These are phyloP conservation scores for Candida nemodendra DNA, from an alignment of 805 yeast species.

Conservation along the genomic window DNA sequence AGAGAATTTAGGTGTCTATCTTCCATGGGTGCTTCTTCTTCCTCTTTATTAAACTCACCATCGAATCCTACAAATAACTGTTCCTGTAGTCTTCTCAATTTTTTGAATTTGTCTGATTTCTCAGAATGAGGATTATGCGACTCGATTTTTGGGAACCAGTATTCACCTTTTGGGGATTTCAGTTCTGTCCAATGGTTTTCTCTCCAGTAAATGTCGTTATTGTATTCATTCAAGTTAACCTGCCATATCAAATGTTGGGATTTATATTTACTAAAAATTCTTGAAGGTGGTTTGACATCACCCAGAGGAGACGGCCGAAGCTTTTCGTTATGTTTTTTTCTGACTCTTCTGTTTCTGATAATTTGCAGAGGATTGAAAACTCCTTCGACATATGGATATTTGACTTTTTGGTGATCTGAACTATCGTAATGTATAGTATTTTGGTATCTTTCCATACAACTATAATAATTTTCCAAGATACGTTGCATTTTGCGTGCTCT, in stretches of 20 bases:
- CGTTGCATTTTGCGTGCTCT: conserved; percentile 51
- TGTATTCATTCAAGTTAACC: conserved; percentile 56
- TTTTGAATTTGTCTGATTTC: conserved; percentile 7
- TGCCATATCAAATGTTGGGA: conserved; percentile 58
- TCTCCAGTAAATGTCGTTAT: conserved; percentile 60
- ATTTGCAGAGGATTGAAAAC: conserved; percentile 80
- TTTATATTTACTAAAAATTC: conserved; percentile 52
- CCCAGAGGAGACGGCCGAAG: conserved; percentile 45
- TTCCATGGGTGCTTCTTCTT: conserved; percentile 15
- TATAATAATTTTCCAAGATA: conserved; percentile 49
- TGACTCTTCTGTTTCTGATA: conserved; percentile 66
- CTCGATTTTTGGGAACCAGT: conserved; percentile 48
- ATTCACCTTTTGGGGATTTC: conserved; percentile 40
- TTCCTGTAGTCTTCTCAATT: conserved; percentile 23
- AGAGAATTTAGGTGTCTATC: conserved; percentile 20
- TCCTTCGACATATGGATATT: conserved; percentile 57
- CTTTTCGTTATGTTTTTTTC: conserved; percentile 50
- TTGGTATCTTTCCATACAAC: conserved; percentile 43
- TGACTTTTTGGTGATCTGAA: conserved; percentile 9
- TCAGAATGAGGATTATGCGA: conserved; percentile 1
- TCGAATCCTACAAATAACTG: conserved; percentile 29
- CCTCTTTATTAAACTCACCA: conserved; percentile 24
- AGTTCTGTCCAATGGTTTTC: conserved; percentile 54
- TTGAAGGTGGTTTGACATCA: conserved; percentile 61
- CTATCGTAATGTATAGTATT: conserved; percentile 28